Evolutionary conservation across 805 yeast species (phyloP), one percentile per base, ranked within the genome.

Genomic region (Candida namnaoensis): DNA sequence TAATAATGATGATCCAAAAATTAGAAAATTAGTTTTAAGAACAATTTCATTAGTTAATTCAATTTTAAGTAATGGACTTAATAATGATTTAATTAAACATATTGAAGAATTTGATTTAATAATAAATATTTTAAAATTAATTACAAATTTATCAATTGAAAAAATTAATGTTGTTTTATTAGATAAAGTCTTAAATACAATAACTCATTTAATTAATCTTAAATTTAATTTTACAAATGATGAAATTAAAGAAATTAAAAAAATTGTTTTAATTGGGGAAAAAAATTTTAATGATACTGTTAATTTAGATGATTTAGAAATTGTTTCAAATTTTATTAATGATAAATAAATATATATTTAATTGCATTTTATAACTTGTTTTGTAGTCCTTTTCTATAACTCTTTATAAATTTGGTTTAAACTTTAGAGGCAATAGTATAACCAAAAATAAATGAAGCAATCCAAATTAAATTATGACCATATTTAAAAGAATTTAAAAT

Each of bases 41-140:
- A 57, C 71, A 1, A 64, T 82, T 35, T 78, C 85, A 10, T 53
- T 80, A 39, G 48, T 80, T 3, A 69, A 80, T n/a, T 76, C 88
- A 1, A 60, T 80, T 13, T 56, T 82, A 32, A 72, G 84, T 9
- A 71, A 78, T 2, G 78, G 74, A 4, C 54, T 69, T 14, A 62
- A 67, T 34, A 57, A 61, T 10, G 70, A 68, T 11, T 66, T 68
- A 34, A 53, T 60, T 28, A 47, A 55, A 5, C 63, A 70, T 34
- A 57, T 83, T 26, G 46, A 50, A 13, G 57, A 57, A 36, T 49
- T 50, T 34, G 51, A 54, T 12, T 47, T 66, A 10, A 46, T 51
- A 7, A 36, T 54, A 4, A 49, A 61, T 9, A 50, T 66, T n/a
- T 47, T 54, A 12, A 46, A 46, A 36, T 36, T 62, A 36, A 48